Evolutionary conservation across 179 eudicot species (phyloP).

Genomic region (Beta lomatogona): DNA sequence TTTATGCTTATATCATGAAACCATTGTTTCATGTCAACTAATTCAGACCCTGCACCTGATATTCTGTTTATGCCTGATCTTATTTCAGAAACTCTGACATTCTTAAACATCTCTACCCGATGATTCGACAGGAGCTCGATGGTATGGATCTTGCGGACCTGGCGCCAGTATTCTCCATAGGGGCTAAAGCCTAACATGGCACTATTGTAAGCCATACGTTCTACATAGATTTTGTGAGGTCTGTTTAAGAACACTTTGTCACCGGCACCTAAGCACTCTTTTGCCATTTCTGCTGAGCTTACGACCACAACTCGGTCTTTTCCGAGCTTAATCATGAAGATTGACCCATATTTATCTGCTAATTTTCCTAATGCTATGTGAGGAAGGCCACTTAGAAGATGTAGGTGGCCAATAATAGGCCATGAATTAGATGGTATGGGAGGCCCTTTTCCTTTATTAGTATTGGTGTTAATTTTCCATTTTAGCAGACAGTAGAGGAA

Average conservation of each 20-base stretch:
- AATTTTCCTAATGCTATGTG: conserved; percentile 18
- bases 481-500: neutral
- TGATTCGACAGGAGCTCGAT: conserved; percentile 17
- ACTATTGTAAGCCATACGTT: neutral
- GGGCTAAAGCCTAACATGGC: conserved; percentile 3
- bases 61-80: neutral
- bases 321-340: conserved; percentile 28
- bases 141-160: conserved; percentile 8
- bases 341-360: conserved; percentile 22
- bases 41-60: neutral
- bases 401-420: conserved; percentile 29
- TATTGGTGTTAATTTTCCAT: too few species aligned
- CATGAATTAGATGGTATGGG: conserved; percentile 24
- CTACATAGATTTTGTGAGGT: neutral
- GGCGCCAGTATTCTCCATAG: conserved; percentile 9
- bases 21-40: conserved; percentile 33
- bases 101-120: neutral
- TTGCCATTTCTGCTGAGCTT: conserved; percentile 12
- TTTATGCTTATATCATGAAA: conserved; percentile 32
- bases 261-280: neutral
- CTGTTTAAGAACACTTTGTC: neutral
- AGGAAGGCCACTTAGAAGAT: conserved; percentile 8
- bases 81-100: neutral
- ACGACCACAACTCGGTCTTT: conserved; percentile 13
- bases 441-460: neutral